Evolutionary conservation across 1,284 basidiomycete genomes (phyloP), one percentile per base, ranked within the genome.

Genomic region (Clitocybe nebularis): DNA sequence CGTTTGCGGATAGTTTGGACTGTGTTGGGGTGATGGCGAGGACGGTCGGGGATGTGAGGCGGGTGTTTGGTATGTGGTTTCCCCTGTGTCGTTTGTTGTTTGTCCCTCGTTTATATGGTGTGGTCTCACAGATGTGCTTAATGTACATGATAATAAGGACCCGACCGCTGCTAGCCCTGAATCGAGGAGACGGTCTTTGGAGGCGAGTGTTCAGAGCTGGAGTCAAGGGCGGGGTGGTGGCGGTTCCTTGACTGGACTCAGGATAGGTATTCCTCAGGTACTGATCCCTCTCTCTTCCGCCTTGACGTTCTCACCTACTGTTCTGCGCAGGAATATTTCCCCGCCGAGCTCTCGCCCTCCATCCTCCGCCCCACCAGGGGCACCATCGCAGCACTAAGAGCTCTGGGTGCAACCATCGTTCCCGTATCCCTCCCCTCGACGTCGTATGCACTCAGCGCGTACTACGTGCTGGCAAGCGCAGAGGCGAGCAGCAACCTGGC

Each of bases 401-500:
- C 61, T 0, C 67, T 69, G 0, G 93, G 93, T 0, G 93, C 91
- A 0, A 67, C 69, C 0, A 55, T 97, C 13, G 63, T 82, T 0
- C 75, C 89, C 0, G 81, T 98, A 1, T 84, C 84, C 5, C 70
- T 98, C 13, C 90, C 92, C 0, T 76, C 77, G 1, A 89, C 90
- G 0, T 68, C 67, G 1, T 87, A 86, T 53, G 89, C 91, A 0
- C 70, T 98, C 1, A 90, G 92, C 40, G 89, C 93, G 3, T 99
- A 99, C 70, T 99, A 99, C 58, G 89, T 97, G 8, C 75, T 98
- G 14, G 90, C 95, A 0, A 89, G 83, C 47, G 93, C 96, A 0
- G 96, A 99, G 59, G 95, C 94, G 0, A 89, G 89, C 51, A 94
- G 90, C 51, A 97, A 96, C 58, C 69, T 99, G 28, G 92, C 89